These are phyloP conservation scores for Astragalus membranaceus DNA, from an alignment of 306 rosid genomes.

Conservation along the genomic window DNA sequence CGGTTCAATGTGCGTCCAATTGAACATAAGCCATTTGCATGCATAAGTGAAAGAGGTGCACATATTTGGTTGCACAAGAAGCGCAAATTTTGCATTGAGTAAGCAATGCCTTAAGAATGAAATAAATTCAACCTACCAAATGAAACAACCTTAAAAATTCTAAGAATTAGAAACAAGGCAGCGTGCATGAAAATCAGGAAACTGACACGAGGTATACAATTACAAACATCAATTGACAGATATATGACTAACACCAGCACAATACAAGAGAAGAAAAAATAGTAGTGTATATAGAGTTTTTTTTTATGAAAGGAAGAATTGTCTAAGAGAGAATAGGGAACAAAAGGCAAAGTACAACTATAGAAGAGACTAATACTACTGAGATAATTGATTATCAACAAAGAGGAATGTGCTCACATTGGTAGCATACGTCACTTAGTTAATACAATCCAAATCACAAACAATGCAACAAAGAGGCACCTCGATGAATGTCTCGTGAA, in stretches of 20 bases:
- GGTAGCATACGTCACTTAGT: not conserved
- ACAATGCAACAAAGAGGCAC: not conserved
- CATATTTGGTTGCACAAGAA: not conserved
- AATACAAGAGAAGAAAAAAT: not conserved
- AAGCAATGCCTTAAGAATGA: not conserved
- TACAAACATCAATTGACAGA: not conserved
- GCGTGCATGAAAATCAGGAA: not conserved
- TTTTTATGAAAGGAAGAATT: not conserved
- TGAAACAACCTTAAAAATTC: not conserved
- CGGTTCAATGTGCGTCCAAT: not conserved
- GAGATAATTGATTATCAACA: constrained; percentile 3
- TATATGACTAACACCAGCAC: not conserved
- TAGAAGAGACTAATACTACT: not conserved
- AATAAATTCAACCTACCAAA: not conserved
- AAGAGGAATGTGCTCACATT: not conserved
- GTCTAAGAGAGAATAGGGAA: not conserved
- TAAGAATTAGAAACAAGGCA: not conserved
- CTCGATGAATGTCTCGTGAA: not conserved
- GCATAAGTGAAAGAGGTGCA: not conserved
- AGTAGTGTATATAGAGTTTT: not conserved
- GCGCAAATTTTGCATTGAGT: not conserved
- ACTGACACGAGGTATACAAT: not conserved
- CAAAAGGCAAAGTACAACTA: not conserved
- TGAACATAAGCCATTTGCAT: not conserved
- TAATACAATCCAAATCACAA: not conserved